Evolutionary conservation across 1,284 basidiomycete genomes (phyloP).

Genomic region (Trichosporon ovoides): DNA sequence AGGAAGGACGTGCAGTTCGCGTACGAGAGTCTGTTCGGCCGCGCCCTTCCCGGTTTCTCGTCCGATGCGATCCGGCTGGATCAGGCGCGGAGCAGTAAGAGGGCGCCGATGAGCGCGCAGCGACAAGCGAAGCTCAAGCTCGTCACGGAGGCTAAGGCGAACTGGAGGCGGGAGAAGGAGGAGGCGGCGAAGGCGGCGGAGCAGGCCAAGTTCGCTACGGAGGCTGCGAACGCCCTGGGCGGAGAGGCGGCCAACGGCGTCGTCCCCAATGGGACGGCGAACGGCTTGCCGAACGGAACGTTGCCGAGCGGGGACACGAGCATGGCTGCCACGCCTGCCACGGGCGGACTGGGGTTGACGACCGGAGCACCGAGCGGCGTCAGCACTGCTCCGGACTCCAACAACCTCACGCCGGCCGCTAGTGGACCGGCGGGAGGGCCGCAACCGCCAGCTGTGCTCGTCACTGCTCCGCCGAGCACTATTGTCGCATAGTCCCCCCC

Average conservation of each 20-base stretch:
- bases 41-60: conserved; percentile 76
- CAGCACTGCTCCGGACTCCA: neutral
- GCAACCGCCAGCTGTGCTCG: neutral
- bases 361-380: neutral
- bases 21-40: conserved; percentile 71
- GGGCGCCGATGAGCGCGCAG: conserved; percentile 12
- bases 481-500: neutral
- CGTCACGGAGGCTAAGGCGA: conserved; percentile 34
- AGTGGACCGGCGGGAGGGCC: neutral
- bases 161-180: conserved; percentile 35
- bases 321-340: neutral
- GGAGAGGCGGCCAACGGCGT: neutral
- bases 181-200: conserved; percentile 23
- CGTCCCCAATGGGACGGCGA: too few relatives aligned
- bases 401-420: neutral
- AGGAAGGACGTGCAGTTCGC: conserved; percentile 93
- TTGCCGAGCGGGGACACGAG: neutral
- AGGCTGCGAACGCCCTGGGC: neutral
- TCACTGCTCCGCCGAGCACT: neutral
- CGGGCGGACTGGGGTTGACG: neutral
- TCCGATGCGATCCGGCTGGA: conserved; percentile 75
- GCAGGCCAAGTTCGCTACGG: conserved; percentile 6
- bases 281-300: neutral
- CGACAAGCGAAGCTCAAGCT: conserved; percentile 31
- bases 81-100: conserved; percentile 31